Conservation (phyloP, 169 alveolate species). For the Plasmodium malariae region DNA sequence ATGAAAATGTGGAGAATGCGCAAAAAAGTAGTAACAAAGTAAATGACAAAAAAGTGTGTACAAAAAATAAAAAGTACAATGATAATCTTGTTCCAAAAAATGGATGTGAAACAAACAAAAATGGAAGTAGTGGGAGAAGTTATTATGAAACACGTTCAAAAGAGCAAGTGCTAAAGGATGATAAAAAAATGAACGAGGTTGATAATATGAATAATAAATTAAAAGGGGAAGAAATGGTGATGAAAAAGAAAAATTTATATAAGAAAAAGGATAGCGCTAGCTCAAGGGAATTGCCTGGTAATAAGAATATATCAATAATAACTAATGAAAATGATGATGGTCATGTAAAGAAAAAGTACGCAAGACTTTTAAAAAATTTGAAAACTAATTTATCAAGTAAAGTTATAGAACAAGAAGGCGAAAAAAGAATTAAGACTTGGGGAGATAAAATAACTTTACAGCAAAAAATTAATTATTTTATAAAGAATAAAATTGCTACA, state of each 20-base stretch:
- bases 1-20: neutral
- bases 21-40: conserved; percentile 1
- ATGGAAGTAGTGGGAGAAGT: neutral
- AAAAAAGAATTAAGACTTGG: conserved; percentile 83
- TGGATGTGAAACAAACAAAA: neutral
- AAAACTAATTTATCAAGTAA: conserved; percentile 35
- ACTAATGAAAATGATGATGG: conserved; percentile 1
- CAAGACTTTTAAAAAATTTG: conserved; percentile 52
- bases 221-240: neutral
- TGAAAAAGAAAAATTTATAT: neutral
- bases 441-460: conserved; percentile 75
- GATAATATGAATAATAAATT: neutral
- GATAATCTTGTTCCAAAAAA: neutral
- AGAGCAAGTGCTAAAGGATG: neutral
- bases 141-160: neutral
- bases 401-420: conserved; percentile 45
- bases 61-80: neutral
- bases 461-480: conserved; percentile 81
- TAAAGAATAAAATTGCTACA: conserved; percentile 79
- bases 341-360: conserved; percentile 45
- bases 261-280: neutral
- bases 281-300: neutral
- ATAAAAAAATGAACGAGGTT: neutral
- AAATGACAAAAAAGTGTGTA: neutral
- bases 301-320: neutral